phyloP scores from a whole-genome alignment of 441 rosid species.

The Macaranga tanarius region DNA sequence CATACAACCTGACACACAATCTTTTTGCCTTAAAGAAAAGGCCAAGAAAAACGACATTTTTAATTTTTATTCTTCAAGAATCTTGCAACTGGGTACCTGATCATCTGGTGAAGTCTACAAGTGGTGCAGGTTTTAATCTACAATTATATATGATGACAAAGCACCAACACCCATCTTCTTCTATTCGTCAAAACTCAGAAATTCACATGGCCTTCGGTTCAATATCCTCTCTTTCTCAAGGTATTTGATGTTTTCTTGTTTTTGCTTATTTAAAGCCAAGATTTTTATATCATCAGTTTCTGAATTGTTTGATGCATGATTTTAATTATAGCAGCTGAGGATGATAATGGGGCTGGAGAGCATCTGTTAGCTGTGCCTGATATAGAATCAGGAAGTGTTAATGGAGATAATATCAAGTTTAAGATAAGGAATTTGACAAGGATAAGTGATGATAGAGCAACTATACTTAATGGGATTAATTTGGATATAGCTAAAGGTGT shows the following conservation, averaged over 20 bases:
- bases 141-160: no score
- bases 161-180: no score
- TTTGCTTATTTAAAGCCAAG: neutral
- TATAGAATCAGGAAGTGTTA: neutral
- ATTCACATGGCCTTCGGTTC: neutral
- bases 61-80: no score
- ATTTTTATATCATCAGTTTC: neutral
- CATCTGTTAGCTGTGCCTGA: slow-evolving; percentile 45
- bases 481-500: slow-evolving; percentile 55
- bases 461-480: slow-evolving; percentile 49
- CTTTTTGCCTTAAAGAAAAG: no score
- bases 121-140: no score
- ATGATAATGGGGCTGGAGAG: slow-evolving; percentile 33
- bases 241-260: neutral
- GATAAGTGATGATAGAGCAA: slow-evolving; percentile 45
- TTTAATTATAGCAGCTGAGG: slow-evolving; percentile 13
- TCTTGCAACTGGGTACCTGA: no score
- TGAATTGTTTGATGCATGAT: neutral
- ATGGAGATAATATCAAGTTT: slow-evolving; percentile 36
- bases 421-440: slow-evolving; percentile 46
- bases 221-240: neutral
- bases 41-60: no score
- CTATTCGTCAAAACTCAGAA: no score
- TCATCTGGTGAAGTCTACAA: no score
- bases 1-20: no score